phyloP scores from a whole-genome alignment of 1,284 basidiomycete genomes.

The Malassezia sp. region DNA sequence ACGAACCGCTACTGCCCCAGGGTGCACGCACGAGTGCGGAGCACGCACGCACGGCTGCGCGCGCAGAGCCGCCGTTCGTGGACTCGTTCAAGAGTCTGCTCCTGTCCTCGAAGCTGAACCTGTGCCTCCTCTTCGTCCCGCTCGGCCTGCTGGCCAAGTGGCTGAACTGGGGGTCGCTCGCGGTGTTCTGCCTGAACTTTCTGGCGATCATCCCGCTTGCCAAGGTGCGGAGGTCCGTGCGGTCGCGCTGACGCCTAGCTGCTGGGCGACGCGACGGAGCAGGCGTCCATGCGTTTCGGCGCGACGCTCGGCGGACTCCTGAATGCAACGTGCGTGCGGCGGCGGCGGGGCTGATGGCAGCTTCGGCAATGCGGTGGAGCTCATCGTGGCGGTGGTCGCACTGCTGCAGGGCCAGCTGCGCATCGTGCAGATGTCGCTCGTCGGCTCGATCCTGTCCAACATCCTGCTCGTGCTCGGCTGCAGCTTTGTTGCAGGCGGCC shows the following conservation, averaged over 20 bases:
- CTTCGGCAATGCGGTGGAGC: slow-evolving; percentile 45
- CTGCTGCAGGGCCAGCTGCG: slow-evolving; percentile 57
- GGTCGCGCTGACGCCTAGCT: no score
- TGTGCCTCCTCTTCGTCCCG: slow-evolving; percentile 43
- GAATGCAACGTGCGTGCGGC: no score
- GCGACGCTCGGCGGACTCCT: slow-evolving; percentile 42
- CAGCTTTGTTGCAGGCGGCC: slow-evolving; percentile 44
- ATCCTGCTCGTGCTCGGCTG: slow-evolving; percentile 42
- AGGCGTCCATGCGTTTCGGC: slow-evolving; percentile 35
- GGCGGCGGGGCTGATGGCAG: no score
- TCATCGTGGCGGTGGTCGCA: slow-evolving; percentile 57
- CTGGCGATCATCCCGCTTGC: slow-evolving; percentile 44
- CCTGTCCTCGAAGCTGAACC: slow-evolving; percentile 35
- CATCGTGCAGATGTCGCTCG: slow-evolving; percentile 42
- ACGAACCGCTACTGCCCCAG: slow-evolving; percentile 8
- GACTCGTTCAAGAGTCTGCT: slow-evolving; percentile 37
- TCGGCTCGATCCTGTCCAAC: slow-evolving; percentile 42
- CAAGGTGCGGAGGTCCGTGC: no score
- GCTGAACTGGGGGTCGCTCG: slow-evolving; percentile 34
- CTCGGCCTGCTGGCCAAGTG: slow-evolving; percentile 38
- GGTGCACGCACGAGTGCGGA: no score
- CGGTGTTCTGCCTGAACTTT: slow-evolving; percentile 42
- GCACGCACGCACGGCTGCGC: no score
- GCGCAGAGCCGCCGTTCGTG: slow-evolving; percentile 12
- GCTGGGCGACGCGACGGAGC: slow-evolving; percentile 43